Percentiles rank a stretch among this genome's conserved stretches.
Conservation (phyloP, 2,329 filamentous ascomycete species). For the Plectosphaerella cucumerina region DNA sequence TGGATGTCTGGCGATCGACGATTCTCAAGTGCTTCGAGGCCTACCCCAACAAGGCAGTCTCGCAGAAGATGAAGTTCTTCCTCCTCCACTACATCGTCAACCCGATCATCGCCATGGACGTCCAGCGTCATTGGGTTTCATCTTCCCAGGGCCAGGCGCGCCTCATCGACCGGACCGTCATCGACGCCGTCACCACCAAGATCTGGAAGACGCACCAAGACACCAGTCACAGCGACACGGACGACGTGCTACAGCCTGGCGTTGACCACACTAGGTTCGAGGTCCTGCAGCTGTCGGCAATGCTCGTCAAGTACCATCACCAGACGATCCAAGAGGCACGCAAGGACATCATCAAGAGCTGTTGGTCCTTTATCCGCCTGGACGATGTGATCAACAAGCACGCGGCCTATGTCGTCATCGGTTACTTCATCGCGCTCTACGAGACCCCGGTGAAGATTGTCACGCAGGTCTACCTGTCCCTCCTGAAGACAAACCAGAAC, state of each 20-base stretch:
- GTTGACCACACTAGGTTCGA: constrained; percentile 97
- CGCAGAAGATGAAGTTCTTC: constrained; percentile 91
- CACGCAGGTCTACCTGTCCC: constrained; percentile 86
- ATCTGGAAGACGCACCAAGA: constrained; percentile 89
- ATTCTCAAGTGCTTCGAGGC: constrained; percentile 83
- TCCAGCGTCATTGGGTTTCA: constrained; percentile 75
- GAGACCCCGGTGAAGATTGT: constrained; percentile 96
- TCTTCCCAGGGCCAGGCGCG: constrained; percentile 53
- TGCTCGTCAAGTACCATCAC: constrained; percentile 94
- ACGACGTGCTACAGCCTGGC: constrained; percentile 78
- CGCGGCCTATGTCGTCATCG: constrained; percentile 93
- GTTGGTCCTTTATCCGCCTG: constrained; percentile 97
- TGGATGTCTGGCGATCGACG: constrained; percentile 80
- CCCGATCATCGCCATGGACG: constrained; percentile 93
- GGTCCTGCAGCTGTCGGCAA: constrained; percentile 86
- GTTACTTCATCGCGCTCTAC: constrained; percentile 95
- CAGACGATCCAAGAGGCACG: constrained; percentile 82
- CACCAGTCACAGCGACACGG: constrained; percentile 79
- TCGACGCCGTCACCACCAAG: constrained; percentile 85
- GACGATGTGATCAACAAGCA: constrained; percentile 99
- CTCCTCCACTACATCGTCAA: constrained; percentile 90
- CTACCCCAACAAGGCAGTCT: constrained; percentile 72
- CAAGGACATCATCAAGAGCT: constrained; percentile 98
- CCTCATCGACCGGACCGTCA: constrained; percentile 81
- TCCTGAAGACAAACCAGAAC: constrained; percentile 90